These are phyloP conservation scores for Arthrobotrys entomopaga DNA, from an alignment of 2,329 filamentous ascomycete genomes.

Conservation along the genomic window DNA sequence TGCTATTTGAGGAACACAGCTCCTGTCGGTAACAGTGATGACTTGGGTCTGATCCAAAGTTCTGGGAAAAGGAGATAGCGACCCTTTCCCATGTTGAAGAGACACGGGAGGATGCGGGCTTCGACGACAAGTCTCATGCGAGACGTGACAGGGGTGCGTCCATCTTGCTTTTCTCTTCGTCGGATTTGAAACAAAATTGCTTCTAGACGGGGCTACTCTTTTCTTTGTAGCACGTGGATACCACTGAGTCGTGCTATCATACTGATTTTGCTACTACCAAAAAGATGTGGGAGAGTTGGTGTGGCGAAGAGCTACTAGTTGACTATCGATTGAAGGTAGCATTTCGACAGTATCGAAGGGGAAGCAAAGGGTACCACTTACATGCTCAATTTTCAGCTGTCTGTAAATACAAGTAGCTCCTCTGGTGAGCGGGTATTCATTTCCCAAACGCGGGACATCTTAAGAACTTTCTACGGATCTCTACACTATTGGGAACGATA, in stretches of 20 bases:
- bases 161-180: slow-evolving; percentile 25
- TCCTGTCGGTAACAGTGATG: slow-evolving; percentile 12
- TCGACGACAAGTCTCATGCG: slow-evolving; percentile 39
- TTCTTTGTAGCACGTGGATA: slow-evolving; percentile 52
- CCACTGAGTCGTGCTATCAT: slow-evolving; percentile 40
- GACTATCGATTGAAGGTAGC: no score
- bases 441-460: no score
- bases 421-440: no score
- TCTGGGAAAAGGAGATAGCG: slow-evolving; percentile 26
- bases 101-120: slow-evolving; percentile 49
- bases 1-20: slow-evolving; percentile 46
- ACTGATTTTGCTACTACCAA: neutral
- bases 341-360: no score
- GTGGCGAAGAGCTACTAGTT: slow-evolving; percentile 17
- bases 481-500: no score
- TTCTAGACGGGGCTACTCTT: slow-evolving; percentile 24
- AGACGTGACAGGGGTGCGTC: slow-evolving; percentile 39
- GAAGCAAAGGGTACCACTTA: no score
- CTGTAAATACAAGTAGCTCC: no score
- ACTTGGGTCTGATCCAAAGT: slow-evolving; percentile 6
- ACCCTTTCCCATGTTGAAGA: slow-evolving; percentile 17
- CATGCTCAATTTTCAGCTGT: no score
- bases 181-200: slow-evolving; percentile 32
- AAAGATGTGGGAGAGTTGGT: slow-evolving; percentile 33
- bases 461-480: no score